Evolutionary conservation across 164 flowering plant genomes (phyloP), one percentile per base, ranked within the genome.

Genomic region (Aristolochia fimbriata): DNA sequence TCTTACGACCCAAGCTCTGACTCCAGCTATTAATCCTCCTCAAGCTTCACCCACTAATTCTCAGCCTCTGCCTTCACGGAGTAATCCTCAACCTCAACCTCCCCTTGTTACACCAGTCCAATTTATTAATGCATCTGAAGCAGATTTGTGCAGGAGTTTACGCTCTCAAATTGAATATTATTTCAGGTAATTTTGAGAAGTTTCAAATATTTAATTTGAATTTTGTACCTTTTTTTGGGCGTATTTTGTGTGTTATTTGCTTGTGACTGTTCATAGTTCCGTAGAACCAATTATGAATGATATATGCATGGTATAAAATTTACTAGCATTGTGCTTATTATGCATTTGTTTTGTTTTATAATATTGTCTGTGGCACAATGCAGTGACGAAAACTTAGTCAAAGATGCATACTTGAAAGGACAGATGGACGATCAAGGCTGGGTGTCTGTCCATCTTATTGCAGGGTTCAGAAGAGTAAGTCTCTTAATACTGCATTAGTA

Each of bases 351-450:
- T n/a, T 10, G 22, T n/a, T 50, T 6, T 50, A n/a, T n/a, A 16
- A 50, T 22, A 19, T 50, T 50, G 53, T 50, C n/a, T n/a, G 22
- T 50, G 2, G 16, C 16, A 22, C 53, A 50, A 50, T 50, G 53
- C 53, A 50, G 53, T 50, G 53, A 50, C 19, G 21, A n/a, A 50
- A 50, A 50, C 22, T n/a, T 50, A 22, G 12, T n/a, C 22, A 50
- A 10, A n/a, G 53, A 50, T 50, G 16, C 19, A 2, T 50, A 50
- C 22, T 50, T 50, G 53, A 50, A 50, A 50, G 21, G 53, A 10
- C 53, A 50, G 53, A 50, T 50, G 53, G 53, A 50, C 5, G 21
- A n/a, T 17, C 53, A 50, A n/a, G 53, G 53, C 21, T 50, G 53
- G 53, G 53, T 50, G 20, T 22, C 20, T 19, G 6, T 50, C 22